Base-by-base conservation (phyloP, 768 basidiomycete species). In the Phylloporus sp. region DNA sequence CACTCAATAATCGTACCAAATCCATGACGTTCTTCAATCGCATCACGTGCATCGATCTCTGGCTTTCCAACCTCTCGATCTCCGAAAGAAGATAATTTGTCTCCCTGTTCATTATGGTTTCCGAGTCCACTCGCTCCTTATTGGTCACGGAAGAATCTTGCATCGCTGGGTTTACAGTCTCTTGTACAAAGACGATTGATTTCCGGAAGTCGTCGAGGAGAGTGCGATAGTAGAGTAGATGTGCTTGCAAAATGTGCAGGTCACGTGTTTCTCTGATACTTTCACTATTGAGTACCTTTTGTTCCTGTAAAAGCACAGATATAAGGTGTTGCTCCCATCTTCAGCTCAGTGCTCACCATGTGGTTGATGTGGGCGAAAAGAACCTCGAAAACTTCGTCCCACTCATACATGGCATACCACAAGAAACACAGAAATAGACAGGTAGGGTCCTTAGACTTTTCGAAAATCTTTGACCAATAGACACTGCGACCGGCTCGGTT, bases 331-430 rank as follows among this genome's bases (percentile, higher is more conserved):
- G 15, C 34, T 9, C 3, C 6, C 3, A 6, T 24, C 10, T 24
- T 5, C 5, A 41, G 8, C 11, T n/a, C 4, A 7, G 5, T 24
- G 16, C 78, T 40, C 60, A 81, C 80, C 73, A 84, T 59, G 27
- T 54, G 64, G 52, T 74, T 76, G 22, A 83, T 75, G 53, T 84
- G 78, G 9, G 61, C 52, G 55, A 79, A 80, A 27, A 84, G 60
- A 6, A 63, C 57, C 60, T 82, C 81, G 27, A 82, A 70, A 4
- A 79, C 68, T 59, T 84, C 81, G 49, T 84, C 82, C 80, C 82
- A 84, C 2, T 80, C 72, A 56, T 84, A 84, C 20, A 82, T 64
- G 1, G 79, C 76, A 57, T 82, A 81, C 82, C 82, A 84, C 41
- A 84, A 62, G 24, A 76, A 68, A 36, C 76, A 72, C 6, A 84